A percentile compares a stretch with the other conserved stretches of the same genome.
phyloP scores from a whole-genome alignment of 2,329 filamentous ascomycete genomes.

The Sarocladium strictum region DNA sequence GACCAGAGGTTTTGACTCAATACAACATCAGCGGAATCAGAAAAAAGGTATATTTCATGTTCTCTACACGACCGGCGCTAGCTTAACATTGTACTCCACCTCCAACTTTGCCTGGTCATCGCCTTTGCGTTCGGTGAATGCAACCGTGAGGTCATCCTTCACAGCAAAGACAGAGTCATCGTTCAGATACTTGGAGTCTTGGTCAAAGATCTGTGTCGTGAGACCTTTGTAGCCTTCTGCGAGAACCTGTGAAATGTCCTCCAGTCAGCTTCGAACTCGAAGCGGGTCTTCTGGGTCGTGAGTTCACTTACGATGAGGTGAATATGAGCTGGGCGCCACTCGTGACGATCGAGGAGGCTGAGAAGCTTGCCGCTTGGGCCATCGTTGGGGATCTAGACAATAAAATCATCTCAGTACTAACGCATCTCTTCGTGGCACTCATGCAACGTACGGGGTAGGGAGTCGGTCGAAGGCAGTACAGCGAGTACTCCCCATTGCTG shows the following conservation, averaged over 20 bases:
- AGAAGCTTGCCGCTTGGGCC: constrained; percentile 41
- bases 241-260: constrained; percentile 28
- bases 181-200: constrained; percentile 33
- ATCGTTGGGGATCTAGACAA: constrained; percentile 43
- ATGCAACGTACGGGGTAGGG: constrained; percentile 54
- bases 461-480: constrained; percentile 71
- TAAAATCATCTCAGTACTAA: background rate
- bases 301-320: constrained; percentile 37
- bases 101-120: constrained; percentile 44
- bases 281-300: background rate
- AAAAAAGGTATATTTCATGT: no score
- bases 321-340: constrained; percentile 45
- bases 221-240: constrained; percentile 53
- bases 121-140: constrained; percentile 24
- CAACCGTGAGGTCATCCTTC: constrained; percentile 36
- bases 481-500: constrained; percentile 62
- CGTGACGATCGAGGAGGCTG: constrained; percentile 40
- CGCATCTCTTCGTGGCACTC: no score
- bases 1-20: no score
- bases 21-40: no score
- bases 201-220: constrained; percentile 63
- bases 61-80: constrained; percentile 22
- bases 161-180: constrained; percentile 42
- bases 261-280: no score
- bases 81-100: constrained; percentile 50